Evolutionary conservation across 345 rosid genomes (phyloP).

Genomic region (Pugionium dolabratum): DNA sequence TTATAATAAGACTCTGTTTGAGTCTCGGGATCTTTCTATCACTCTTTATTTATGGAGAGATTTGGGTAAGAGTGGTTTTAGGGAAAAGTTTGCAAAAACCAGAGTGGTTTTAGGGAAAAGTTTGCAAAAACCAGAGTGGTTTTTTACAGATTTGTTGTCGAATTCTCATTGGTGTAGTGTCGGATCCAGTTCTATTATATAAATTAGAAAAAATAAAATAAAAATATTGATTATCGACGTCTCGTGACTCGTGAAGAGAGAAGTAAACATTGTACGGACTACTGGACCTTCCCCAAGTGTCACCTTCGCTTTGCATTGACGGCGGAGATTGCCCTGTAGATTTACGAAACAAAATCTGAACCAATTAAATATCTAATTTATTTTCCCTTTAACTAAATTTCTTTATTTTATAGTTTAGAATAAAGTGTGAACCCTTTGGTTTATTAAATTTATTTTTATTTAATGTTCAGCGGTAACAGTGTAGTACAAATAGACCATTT

Average conservation of each 20-base stretch:
- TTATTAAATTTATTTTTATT: slow-evolving; percentile 16
- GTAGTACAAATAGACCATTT: slow-evolving; percentile 32
- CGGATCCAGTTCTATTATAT: slow-evolving; percentile 23
- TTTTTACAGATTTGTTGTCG: slow-evolving; percentile 34
- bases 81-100: slow-evolving; percentile 37
- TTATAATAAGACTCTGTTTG: slow-evolving; percentile 31
- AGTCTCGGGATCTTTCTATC: slow-evolving; percentile 37
- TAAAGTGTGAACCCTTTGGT: slow-evolving; percentile 22
- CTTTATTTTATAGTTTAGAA: slow-evolving; percentile 13
- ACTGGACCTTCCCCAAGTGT: slow-evolving; percentile 44
- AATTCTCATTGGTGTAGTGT: slow-evolving; percentile 36
- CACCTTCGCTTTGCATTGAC: slow-evolving; percentile 47
- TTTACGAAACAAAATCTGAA: slow-evolving; percentile 29
- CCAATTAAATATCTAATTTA: slow-evolving; percentile 25
- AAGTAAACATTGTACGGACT: slow-evolving; percentile 41
- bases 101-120: slow-evolving; percentile 42
- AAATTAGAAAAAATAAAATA: neutral
- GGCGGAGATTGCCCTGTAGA: slow-evolving; percentile 45
- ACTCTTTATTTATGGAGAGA: slow-evolving; percentile 41
- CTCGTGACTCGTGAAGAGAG: slow-evolving; percentile 44
- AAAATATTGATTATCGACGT: slow-evolving; percentile 22
- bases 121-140: slow-evolving; percentile 32
- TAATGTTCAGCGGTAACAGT: slow-evolving; percentile 38
- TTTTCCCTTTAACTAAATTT: slow-evolving; percentile 8
- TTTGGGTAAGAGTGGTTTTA: slow-evolving; percentile 43